phyloP scores from a whole-genome alignment of 164 flowering plant genomes.

The Tetrastigma voinierianum region DNA sequence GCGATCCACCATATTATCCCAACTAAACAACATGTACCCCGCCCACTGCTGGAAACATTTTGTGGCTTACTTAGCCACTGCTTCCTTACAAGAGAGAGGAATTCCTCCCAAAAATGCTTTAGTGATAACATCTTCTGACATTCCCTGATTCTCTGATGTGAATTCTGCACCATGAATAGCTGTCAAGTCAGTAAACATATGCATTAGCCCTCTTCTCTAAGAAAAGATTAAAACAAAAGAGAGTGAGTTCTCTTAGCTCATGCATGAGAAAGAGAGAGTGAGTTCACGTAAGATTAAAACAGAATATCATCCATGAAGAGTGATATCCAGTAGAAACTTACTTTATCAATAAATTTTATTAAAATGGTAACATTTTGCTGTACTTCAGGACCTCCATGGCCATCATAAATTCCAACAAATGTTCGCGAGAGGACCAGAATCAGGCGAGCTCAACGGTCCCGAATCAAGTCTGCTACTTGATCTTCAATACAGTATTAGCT shows the following conservation, averaged over 20 bases:
- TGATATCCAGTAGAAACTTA: not conserved
- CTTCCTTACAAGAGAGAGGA: conserved; percentile 57
- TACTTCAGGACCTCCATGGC: conserved; percentile 75
- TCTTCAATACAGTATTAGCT: conserved; percentile 76
- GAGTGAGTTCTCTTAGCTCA: too few relatives aligned
- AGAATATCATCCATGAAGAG: not conserved
- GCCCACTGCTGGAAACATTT: conserved; percentile 84
- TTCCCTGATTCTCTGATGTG: too few relatives aligned
- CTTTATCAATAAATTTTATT: not conserved
- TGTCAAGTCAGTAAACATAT: conserved; percentile 25
- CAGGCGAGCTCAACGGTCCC: conserved; percentile 66
- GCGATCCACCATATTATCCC: too few relatives aligned
- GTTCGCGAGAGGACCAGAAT: conserved; percentile 80
- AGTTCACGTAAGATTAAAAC: too few relatives aligned
- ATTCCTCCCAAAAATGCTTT: too few relatives aligned
- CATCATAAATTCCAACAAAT: conserved; percentile 89
- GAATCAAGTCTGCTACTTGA: conserved; percentile 83
- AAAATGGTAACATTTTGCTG: not conserved
- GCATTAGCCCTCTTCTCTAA: conserved; percentile 16
- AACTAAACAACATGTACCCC: conserved; percentile 86
- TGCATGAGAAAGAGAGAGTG: too few relatives aligned
- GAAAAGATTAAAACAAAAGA: not conserved
- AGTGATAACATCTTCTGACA: too few relatives aligned
- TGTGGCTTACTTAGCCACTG: conserved; percentile 70
- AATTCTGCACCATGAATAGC: too few relatives aligned